phyloP scores from a whole-genome alignment of 2,329 filamentous ascomycete genomes.

The Fusarium buxicola region DNA sequence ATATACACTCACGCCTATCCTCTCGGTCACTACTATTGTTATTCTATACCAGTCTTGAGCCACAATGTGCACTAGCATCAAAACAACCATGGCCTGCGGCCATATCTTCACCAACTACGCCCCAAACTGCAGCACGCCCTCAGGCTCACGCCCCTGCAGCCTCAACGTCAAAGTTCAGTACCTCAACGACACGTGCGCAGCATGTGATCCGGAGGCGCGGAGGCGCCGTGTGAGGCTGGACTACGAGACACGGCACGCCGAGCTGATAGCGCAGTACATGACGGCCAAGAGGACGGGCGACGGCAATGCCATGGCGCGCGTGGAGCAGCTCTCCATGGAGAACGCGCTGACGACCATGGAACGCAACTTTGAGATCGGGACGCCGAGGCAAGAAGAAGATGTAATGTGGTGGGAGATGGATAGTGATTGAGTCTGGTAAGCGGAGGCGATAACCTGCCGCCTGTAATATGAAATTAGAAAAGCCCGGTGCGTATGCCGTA shows the following conservation, averaged over 20 bases:
- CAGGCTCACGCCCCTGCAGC: slow-evolving; percentile 21
- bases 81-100: slow-evolving; percentile 46
- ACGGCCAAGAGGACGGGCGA: slow-evolving; percentile 42
- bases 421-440: slow-evolving; percentile 9
- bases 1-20: background rate
- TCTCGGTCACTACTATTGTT: background rate
- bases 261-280: slow-evolving; percentile 45
- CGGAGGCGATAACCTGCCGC: slow-evolving; percentile 5
- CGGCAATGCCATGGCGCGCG: slow-evolving; percentile 37
- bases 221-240: slow-evolving; percentile 42
- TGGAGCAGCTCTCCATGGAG: slow-evolving; percentile 40
- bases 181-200: slow-evolving; percentile 53
- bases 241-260: slow-evolving; percentile 45
- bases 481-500: slow-evolving; percentile 13
- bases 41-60: slow-evolving; percentile 7
- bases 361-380: slow-evolving; percentile 41
- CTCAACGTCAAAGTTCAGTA: slow-evolving; percentile 30
- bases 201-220: slow-evolving; percentile 49
- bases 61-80: slow-evolving; percentile 42
- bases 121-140: slow-evolving; percentile 15
- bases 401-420: slow-evolving; percentile 40
- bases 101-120: slow-evolving; percentile 36
- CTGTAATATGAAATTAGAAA: slow-evolving; percentile 9
- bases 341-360: slow-evolving; percentile 33
- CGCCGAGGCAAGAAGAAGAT: slow-evolving; percentile 33